A percentile compares a stretch with the other conserved stretches of the same genome.
Evolutionary conservation across 2,329 filamentous ascomycete species (phyloP).

Genomic region (Epicoccum nigrum): DNA sequence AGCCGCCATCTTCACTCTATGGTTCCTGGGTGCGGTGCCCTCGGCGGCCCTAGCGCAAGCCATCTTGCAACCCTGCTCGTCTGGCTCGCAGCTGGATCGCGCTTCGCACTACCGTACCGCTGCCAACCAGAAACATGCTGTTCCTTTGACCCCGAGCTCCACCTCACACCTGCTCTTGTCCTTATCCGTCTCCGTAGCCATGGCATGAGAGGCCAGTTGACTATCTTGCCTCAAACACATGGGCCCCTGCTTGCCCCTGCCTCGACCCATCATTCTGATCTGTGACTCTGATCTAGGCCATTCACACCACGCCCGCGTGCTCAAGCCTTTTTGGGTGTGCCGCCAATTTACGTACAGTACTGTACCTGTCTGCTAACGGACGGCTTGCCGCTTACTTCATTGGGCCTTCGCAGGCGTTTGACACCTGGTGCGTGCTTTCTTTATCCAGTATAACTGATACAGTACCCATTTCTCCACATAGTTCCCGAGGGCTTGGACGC

Average conservation of each 20-base stretch:
- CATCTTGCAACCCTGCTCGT: slow-evolving; percentile 28
- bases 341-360: slow-evolving; percentile 36
- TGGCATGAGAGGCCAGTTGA: slow-evolving; percentile 35
- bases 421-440: slow-evolving; percentile 45
- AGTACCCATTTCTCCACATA: slow-evolving; percentile 37
- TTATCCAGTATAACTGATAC: slow-evolving; percentile 32
- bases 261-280: slow-evolving; percentile 27
- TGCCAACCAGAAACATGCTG: slow-evolving; percentile 42
- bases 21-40: slow-evolving; percentile 32
- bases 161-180: slow-evolving; percentile 26
- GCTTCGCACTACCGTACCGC: slow-evolving; percentile 33
- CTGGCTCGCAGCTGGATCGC: slow-evolving; percentile 33
- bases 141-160: slow-evolving; percentile 27
- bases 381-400: slow-evolving; percentile 34
- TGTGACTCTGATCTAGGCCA: slow-evolving; percentile 32
- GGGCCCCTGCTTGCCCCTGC: slow-evolving; percentile 25
- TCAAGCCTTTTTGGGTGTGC: slow-evolving; percentile 31
- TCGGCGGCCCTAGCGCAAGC: slow-evolving; percentile 40
- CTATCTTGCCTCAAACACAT: slow-evolving; percentile 33
- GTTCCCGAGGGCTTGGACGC: slow-evolving; percentile 26
- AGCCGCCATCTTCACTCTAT: slow-evolving; percentile 36
- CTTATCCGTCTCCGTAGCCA: slow-evolving; percentile 34
- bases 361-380: slow-evolving; percentile 28
- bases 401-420: slow-evolving; percentile 29
- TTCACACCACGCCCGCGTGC: slow-evolving; percentile 22